These are phyloP conservation scores for Phialophora macrospora DNA, from an alignment of 2,329 filamentous ascomycete species.

Conservation along the genomic window DNA sequence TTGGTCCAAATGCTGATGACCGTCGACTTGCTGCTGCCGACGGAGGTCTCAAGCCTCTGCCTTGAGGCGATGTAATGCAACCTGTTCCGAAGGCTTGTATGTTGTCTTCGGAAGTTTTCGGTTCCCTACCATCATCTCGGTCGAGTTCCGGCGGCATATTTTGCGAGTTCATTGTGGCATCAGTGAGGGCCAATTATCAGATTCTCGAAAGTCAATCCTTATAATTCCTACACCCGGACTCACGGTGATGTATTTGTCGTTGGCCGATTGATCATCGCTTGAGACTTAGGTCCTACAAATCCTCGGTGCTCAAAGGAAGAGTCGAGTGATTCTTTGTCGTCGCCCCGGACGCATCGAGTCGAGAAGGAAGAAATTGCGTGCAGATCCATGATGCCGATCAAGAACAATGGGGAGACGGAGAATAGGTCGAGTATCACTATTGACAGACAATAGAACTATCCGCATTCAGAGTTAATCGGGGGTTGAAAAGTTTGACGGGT, in stretches of 20 bases:
- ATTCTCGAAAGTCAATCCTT: neutral
- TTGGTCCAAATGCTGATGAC: neutral
- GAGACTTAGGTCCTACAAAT: neutral
- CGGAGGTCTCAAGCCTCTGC: conserved; percentile 12
- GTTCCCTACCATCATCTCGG: neutral
- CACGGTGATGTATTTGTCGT: neutral
- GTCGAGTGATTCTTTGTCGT: conserved; percentile 1
- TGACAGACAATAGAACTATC: conserved; percentile 6
- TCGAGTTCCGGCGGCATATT: neutral
- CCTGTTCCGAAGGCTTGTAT: conserved; percentile 4
- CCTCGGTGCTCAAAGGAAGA: neutral
- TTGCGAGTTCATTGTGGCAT: neutral
- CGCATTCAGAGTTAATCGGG: conserved; percentile 6
- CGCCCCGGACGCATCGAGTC: neutral
- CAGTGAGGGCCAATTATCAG: neutral
- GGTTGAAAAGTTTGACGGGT: neutral
- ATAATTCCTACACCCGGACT: neutral
- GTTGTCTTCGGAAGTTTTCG: neutral
- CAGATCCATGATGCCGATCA: neutral
- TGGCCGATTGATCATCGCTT: neutral
- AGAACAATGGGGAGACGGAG: conserved; percentile 3
- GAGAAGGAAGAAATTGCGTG: conserved; percentile 5
- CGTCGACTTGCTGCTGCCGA: conserved; percentile 17
- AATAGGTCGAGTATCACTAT: conserved; percentile 7
- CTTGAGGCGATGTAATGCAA: conserved; percentile 10